phyloP scores from a whole-genome alignment of 331 rosid genomes.

The Acacia pycnantha region DNA sequence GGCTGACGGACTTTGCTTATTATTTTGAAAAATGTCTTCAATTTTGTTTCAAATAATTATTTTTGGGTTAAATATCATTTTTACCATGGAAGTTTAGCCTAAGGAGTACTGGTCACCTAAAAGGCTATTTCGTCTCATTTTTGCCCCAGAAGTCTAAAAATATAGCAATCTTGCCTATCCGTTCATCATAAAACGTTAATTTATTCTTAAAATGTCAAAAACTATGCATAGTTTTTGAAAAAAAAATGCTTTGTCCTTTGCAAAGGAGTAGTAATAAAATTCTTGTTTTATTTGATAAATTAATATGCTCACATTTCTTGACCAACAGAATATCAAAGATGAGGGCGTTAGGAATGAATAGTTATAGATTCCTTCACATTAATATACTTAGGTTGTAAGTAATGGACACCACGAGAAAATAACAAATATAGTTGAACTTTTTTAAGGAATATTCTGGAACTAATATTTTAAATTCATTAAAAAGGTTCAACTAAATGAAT shows the following conservation, averaged over 20 bases:
- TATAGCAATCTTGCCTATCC: too few species aligned
- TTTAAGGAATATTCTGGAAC: neutral
- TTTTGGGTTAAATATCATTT: too few species aligned
- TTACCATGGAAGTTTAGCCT: too few species aligned
- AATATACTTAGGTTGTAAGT: neutral
- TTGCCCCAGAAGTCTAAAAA: too few species aligned
- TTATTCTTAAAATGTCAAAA: too few species aligned
- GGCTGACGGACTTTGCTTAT: neutral
- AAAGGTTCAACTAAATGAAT: neutral
- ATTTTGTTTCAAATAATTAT: too few species aligned
- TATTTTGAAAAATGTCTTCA: neutral
- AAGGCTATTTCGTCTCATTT: too few species aligned
- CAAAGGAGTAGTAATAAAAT: neutral
- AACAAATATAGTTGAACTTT: neutral
- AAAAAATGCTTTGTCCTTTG: neutral
- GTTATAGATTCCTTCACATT: neutral
- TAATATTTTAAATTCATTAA: neutral
- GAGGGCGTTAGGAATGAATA: too few species aligned
- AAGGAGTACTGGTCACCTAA: too few species aligned
- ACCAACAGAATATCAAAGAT: neutral
- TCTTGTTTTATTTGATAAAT: neutral
- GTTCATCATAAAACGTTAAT: neutral
- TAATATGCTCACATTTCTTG: neutral
- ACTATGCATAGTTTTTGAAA: too few species aligned
- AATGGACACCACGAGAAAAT: neutral